These are phyloP conservation scores for Phytophthora palmivora DNA, from an alignment of 352 stramenopile species.

Conservation along the genomic window DNA sequence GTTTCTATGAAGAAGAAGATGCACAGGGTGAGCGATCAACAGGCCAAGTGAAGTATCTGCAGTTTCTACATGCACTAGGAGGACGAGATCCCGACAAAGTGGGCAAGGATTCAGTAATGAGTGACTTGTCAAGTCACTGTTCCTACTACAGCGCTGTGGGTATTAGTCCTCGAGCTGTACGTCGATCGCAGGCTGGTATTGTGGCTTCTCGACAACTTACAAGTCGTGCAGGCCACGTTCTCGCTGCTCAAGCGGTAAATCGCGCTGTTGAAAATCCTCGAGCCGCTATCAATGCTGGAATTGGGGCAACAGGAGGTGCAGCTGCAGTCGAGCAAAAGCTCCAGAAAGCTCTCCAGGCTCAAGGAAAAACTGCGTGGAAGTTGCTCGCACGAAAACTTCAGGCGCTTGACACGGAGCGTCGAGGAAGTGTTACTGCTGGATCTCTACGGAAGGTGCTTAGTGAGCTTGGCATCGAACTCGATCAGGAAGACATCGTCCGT, in stretches of 20 bases:
- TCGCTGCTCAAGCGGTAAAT: conserved; percentile 50
- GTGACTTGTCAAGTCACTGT: conserved; percentile 77
- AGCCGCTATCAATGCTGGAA: conserved; percentile 41
- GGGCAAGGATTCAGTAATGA: conserved; percentile 60
- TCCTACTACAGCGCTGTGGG: conserved; percentile 81
- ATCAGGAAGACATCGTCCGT: conserved; percentile 66
- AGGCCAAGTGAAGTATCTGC: conserved; percentile 65
- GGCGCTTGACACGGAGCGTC: conserved; percentile 63
- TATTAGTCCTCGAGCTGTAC: conserved; percentile 63
- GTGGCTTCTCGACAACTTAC: conserved; percentile 30
- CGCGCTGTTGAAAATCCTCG: conserved; percentile 31
- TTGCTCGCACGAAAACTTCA: conserved; percentile 63
- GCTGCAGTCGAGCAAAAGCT: conserved; percentile 71
- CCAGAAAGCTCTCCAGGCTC: conserved; percentile 54
- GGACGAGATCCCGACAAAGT: conserved; percentile 66
- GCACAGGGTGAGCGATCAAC: conserved; percentile 45
- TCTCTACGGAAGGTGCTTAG: conserved; percentile 74
- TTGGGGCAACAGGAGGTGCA: conserved; percentile 34
- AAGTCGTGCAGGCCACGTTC: conserved; percentile 45
- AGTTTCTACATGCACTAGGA: conserved; percentile 67
- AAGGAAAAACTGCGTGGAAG: conserved; percentile 67
- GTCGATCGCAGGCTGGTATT: conserved; percentile 25
- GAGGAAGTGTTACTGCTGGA: conserved; percentile 48
- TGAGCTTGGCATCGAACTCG: conserved; percentile 57
- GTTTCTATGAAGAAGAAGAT: conserved; percentile 66